Evolutionary conservation across 106 monocot genomes (phyloP), one percentile per base, ranked within the genome.

Genomic region (Dendrobium nobile): DNA sequence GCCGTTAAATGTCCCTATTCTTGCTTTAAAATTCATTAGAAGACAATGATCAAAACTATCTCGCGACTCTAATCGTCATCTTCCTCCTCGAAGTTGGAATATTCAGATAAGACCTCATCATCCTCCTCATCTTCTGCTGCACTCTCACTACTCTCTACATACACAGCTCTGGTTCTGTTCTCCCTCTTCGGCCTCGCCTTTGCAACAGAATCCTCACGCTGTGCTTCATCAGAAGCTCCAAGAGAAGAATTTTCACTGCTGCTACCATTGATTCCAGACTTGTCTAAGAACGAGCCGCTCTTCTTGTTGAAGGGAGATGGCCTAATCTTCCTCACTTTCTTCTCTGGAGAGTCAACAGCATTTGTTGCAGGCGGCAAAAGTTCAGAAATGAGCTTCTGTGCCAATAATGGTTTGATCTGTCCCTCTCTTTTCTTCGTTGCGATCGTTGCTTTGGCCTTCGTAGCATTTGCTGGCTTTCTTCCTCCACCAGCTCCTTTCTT

Each of bases 221-320:
- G 58, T 2, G 11, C 73, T 48, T 27, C 73, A 17, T 19, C 73
- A 18, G 79, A 75, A 64, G 75, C 48, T 42, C 65, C 83, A 15
- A 80, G 75, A 16, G 20, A 48, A 7, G 61, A 78, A 10, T 40
- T 37, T 19, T 56, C 19, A 20, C 37, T 33, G 54, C 47, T 67
- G 16, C 1, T 45, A 77, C 5, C 26, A 8, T 10, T 10, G 17
- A 19, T 76, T 40, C 51, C 55, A 7, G 19, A 24, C 68, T 82
- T 81, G 0, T 80, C 83, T 54, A 90, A 64, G 8, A 95, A 64
- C 0, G 88, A 88, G 0, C 92, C 88, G 31, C 95, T 98, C 85
- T 98, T 98, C 88, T 94, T 98, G 77, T 98, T 92, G 85, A 98
- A 95, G 2, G 97, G 94, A 15, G 97, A 98, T 4, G 77, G 82